Percentiles rank a stretch among this genome's conserved stretches.
Evolutionary conservation across 192 early-diverging fungal species (phyloP).

Genomic region (Backusella mclennaniae): DNA sequence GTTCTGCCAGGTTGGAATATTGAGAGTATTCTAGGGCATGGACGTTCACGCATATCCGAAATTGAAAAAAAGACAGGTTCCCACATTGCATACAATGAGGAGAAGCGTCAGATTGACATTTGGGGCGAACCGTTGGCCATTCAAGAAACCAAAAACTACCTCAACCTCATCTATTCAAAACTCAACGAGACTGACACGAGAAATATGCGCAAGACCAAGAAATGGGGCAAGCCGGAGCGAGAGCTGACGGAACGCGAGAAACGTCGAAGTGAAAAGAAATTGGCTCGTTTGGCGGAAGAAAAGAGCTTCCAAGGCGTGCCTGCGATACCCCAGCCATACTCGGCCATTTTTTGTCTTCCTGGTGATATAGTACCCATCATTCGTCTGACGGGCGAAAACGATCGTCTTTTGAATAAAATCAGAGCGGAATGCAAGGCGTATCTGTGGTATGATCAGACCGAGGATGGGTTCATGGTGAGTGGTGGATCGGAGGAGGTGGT

Average conservation of each 20-base stretch:
- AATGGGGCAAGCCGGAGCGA: slow-evolving; percentile 40
- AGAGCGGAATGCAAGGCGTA: slow-evolving; percentile 39
- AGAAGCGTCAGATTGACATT: slow-evolving; percentile 38
- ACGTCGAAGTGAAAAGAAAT: slow-evolving; percentile 16
- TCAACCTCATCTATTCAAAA: slow-evolving; percentile 16
- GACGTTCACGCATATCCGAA: slow-evolving; percentile 10
- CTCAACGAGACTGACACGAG: not conserved
- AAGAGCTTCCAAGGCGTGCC: slow-evolving; percentile 30
- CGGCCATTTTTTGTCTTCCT: slow-evolving; percentile 29
- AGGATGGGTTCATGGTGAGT: slow-evolving; percentile 17
- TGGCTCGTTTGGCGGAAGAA: slow-evolving; percentile 16
- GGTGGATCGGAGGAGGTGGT: slow-evolving; percentile 18
- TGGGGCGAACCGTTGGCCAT: slow-evolving; percentile 32
- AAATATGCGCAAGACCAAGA: slow-evolving; percentile 18
- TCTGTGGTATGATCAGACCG: slow-evolving; percentile 31
- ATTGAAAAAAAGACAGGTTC: slow-evolving; percentile 31
- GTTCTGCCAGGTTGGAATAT: slow-evolving; percentile 18
- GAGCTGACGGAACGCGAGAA: slow-evolving; percentile 34
- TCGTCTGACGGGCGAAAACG: slow-evolving; percentile 32
- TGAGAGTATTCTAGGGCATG: slow-evolving; percentile 20
- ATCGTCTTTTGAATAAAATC: slow-evolving; percentile 29
- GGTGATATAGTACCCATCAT: slow-evolving; percentile 20
- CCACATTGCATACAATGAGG: slow-evolving; percentile 31
- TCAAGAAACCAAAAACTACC: slow-evolving; percentile 23
- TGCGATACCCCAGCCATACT: slow-evolving; percentile 2